Percentiles rank a stretch among this genome's conserved stretches.
Evolutionary conservation across 2,329 filamentous ascomycete species (phyloP).

Genomic region (Aspergillus puulaauensis): DNA sequence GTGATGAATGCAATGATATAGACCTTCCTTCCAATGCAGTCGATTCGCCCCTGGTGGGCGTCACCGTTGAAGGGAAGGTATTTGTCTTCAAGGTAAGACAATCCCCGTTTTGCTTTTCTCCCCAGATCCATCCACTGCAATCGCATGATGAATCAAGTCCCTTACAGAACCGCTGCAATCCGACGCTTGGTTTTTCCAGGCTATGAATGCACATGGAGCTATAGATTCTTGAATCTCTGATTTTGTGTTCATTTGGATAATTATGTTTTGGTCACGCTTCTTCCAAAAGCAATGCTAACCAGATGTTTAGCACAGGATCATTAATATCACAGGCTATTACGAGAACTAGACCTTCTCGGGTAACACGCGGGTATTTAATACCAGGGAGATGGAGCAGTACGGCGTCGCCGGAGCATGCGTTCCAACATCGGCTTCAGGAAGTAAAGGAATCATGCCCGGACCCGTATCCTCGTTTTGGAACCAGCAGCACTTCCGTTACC

Average conservation of each 20-base stretch:
- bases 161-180: slow-evolving; percentile 67
- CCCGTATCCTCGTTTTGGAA: slow-evolving; percentile 40
- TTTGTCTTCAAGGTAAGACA: slow-evolving; percentile 36
- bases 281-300: slow-evolving; percentile 22
- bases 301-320: slow-evolving; percentile 26
- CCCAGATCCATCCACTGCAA: not conserved
- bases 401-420: slow-evolving; percentile 33
- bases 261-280: too few species aligned
- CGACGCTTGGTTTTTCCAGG: slow-evolving; percentile 51
- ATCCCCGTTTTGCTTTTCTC: slow-evolving; percentile 8
- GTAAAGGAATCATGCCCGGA: slow-evolving; percentile 34
- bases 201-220: slow-evolving; percentile 43
- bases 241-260: not conserved
- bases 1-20: slow-evolving; percentile 1
- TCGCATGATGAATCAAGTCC: slow-evolving; percentile 46
- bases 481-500: slow-evolving; percentile 30
- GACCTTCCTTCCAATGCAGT: slow-evolving; percentile 35
- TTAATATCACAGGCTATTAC: slow-evolving; percentile 9
- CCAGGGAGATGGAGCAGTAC: slow-evolving; percentile 19
- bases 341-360: slow-evolving; percentile 7
- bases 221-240: slow-evolving; percentile 15
- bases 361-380: slow-evolving; percentile 4
- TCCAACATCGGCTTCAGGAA: slow-evolving; percentile 38
- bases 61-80: slow-evolving; percentile 31
- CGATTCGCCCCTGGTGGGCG: slow-evolving; percentile 38